Evolutionary conservation across 306 rosid species (phyloP), one percentile per base, ranked within the genome.

Genomic region (Lathyrus aphaca): DNA sequence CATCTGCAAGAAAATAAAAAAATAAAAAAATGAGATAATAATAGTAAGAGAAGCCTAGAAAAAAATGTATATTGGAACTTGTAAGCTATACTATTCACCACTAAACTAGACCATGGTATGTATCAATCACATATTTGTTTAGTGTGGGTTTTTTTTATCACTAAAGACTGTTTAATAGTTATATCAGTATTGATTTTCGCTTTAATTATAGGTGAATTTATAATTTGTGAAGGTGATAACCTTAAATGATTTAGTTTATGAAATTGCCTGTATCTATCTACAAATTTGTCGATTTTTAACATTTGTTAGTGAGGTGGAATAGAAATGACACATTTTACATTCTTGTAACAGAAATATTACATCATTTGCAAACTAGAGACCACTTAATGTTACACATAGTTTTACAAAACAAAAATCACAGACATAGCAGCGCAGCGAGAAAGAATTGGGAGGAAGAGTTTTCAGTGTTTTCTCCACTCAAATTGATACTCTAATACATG

Each of bases 1-100:
- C 48, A 17, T 2, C 66, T 60, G 66, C 30, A 60, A 64, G 3
- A 19, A 64, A 64, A 58, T 12, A 12, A 25, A 55, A 55, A 8
- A 15, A 30, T 23, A n/a, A 14, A 3, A 15, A 3, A 30, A 6
- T n/a, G n/a, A n/a, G n/a, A n/a, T n/a, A n/a, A n/a, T n/a, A n/a
- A n/a, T 6, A 14, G 6, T 15, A 29, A n/a, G 21, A 30, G 43
- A 29, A 55, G 25, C 4, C 0, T 27, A 10, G 1, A 13, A 56
- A 55, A 55, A n/a, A n/a, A n/a, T n/a, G n/a, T n/a, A n/a, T 8
- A 54, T 21, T 54, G 60, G 60, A 23, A 23, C 0, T 21, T 8
- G 35, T 3, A 54, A 54, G 3, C 23, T 21, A 11, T 32, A 23
- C 16, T 54, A 54, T 54, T 23, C 5, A 10, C 35, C 15, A 12